Base-by-base conservation (phyloP, 805 yeast genomes). In the Hanseniaspora valbyensis region DNA sequence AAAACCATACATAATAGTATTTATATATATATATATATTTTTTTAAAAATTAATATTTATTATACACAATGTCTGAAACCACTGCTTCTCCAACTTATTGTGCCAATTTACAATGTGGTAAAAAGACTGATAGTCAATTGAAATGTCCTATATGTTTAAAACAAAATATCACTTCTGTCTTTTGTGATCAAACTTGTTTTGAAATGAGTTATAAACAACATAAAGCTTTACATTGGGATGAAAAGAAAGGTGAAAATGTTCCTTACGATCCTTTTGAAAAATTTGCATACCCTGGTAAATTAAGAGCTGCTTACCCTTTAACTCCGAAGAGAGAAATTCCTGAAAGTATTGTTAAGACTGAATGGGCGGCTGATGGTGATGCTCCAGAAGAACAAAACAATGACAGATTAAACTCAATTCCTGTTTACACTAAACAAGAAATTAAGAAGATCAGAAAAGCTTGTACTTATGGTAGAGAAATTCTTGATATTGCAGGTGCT, bases 141-240 rank as follows among this genome's bases (percentile, higher is more conserved):
- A 88, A 88, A 63, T 92, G 98, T 65, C 98, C 98, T 0, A 71
- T 89, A 14, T 92, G 98, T 66, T 67, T 92, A 54, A 89, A 92
- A 61, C 73, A 73, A 54, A 85, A 79, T 14, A 58, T 76, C 44
- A 69, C 72, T 37, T 69, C 76, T 44, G 73, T 73, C 18, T 92
- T 90, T 66, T 92, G 98, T 69, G 75, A 80, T 60, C 95, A 89
- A 56, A 67, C 68, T 1, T 90, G 98, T 66, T 90, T 86, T 69
- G 78, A 83, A 61, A 68, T 81, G 42, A 69, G 77, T 40, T 84
- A 87, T 78, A 66, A 74, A 14, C 64, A 71, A 21, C 98, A 90
- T 64, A 89, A 88, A 68, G 74, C 78, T 26, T 69, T 80, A 49
- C 96, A 89, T 63, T 71, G 71, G 26, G 76, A 76, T 54, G 79